Conservation (phyloP, 2,329 filamentous ascomycete genomes). For the Colletotrichum tamarilloi region DNA sequence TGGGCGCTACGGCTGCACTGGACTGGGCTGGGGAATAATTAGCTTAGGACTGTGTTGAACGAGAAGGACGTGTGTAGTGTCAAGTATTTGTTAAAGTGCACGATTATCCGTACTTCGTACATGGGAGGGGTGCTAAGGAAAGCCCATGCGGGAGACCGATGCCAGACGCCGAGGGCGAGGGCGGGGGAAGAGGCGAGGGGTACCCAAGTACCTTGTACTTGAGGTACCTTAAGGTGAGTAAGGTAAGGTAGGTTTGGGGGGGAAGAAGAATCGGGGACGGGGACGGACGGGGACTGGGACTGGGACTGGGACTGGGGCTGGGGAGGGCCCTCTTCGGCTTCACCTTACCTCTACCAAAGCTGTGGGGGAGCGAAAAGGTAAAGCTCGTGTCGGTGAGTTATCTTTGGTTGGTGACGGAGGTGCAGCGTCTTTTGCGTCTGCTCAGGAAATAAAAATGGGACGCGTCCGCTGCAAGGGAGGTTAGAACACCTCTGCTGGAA, state of each 20-base stretch:
- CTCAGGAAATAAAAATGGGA: not conserved
- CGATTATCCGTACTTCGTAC: not conserved
- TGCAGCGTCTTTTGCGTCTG: not conserved
- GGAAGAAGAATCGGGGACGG: not conserved
- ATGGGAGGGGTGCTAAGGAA: conserved; percentile 9
- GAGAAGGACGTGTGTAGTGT: conserved; percentile 6
- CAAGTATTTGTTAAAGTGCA: conserved; percentile 3
- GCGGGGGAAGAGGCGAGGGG: conserved; percentile 8
- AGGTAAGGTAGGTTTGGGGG: not conserved
- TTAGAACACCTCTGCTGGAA: not conserved
- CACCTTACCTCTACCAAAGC: not conserved
- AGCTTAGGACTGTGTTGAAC: conserved; percentile 26
- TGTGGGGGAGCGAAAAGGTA: not conserved
- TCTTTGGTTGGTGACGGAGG: not conserved
- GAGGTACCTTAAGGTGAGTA: too few relatives aligned
- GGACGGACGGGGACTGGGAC: not conserved
- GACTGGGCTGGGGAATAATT: conserved; percentile 32
- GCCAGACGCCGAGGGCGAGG: conserved; percentile 9
- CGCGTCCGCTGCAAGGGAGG: conserved; percentile 9
- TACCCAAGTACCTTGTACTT: conserved; percentile 14
- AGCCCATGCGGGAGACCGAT: conserved; percentile 30
- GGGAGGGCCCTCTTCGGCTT: not conserved
- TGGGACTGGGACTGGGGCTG: conserved; percentile 17
- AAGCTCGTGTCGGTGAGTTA: not conserved
- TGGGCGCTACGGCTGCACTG: conserved; percentile 22